Evolutionary conservation across 2,329 filamentous ascomycete species (phyloP).

Genomic region (Bipolaris sorokiniana): DNA sequence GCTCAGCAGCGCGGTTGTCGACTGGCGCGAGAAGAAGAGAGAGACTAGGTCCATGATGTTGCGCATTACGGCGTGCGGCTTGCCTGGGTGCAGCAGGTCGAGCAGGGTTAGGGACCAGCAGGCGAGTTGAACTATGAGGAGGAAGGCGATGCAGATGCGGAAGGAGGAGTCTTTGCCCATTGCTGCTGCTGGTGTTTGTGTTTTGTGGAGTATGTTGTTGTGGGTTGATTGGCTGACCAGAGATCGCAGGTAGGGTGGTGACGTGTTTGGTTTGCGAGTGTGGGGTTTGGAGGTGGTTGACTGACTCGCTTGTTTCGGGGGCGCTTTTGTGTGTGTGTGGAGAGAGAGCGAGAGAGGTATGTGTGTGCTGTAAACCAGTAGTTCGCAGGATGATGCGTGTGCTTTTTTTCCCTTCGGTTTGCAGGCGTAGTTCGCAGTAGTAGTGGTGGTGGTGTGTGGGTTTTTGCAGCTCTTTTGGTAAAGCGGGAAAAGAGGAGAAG

Average conservation of each 20-base stretch:
- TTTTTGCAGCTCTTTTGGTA: no score
- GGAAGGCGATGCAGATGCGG: slow-evolving; percentile 37
- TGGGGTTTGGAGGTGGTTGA: not conserved
- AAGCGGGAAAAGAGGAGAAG: no score
- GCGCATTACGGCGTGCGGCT: slow-evolving; percentile 31
- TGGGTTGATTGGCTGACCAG: slow-evolving; percentile 1
- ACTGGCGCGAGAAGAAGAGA: slow-evolving; percentile 16
- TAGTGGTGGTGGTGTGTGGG: no score
- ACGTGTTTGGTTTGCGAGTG: not conserved
- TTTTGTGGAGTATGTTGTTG: no score
- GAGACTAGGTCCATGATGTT: slow-evolving; percentile 25
- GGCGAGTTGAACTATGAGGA: slow-evolving; percentile 39
- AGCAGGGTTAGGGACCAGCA: slow-evolving; percentile 42
- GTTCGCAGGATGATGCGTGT: not conserved
- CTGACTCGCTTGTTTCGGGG: no score
- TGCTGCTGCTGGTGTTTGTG: not conserved
- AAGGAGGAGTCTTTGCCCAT: slow-evolving; percentile 40
- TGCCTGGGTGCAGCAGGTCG: slow-evolving; percentile 40
- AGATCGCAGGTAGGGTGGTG: not conserved
- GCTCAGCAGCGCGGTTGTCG: slow-evolving; percentile 20
- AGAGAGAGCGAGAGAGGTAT: no score
- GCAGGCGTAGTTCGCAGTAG: not conserved
- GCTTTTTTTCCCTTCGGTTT: not conserved
- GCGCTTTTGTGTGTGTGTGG: no score
- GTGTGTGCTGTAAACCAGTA: not conserved